Base-by-base conservation (phyloP, 495 filamentous ascomycete genomes). In the Astrothelium macrocarpum region DNA sequence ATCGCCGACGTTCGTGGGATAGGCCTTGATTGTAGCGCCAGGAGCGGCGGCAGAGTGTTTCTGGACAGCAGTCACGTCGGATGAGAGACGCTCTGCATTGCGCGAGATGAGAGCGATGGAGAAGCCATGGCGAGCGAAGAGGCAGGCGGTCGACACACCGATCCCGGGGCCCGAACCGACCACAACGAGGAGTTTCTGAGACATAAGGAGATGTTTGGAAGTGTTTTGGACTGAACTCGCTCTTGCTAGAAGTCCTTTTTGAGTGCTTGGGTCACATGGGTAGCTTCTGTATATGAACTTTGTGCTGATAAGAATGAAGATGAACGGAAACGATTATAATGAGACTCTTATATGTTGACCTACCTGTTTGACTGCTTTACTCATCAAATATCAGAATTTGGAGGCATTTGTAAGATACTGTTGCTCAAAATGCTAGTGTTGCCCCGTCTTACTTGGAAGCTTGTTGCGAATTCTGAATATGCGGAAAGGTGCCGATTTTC, bases 51-150 rank as follows among this genome's bases (percentile, higher is more conserved):
- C 65, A 70, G 1, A 66, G 2, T 62, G 53, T 36, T 66, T 65
- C 29, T 64, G 61, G 3, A 70, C 68, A 2, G n/a, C 32, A 26
- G 65, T 61, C 23, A 62, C 29, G 53, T 70, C 66, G 46, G 67
- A 29, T 10, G 60, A 29, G 26, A 70, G 45, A 3, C 66, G 63
- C 10, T 42, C 28, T 7, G 14, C 23, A 34, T 70, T 53, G 31
- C 66, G 68, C 10, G 63, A 61, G 25, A 70, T 61, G 56, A 70
- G 61, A n/a, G 68, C 68, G 56, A 70, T 58, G 23, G 68, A 68
- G 56, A 70, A 70, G 32, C 68, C 68, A 18, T 66, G 66, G 31
- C 67, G 64, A 32, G 60, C 29, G 61, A 70, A 70, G 26, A 59
- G 36, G 32, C 25, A 20, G 28, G 66, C 68, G 20, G 67, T 60